These are phyloP conservation scores for Colletotrichum sidae DNA, from an alignment of 2,329 filamentous ascomycete species.

Conservation along the genomic window DNA sequence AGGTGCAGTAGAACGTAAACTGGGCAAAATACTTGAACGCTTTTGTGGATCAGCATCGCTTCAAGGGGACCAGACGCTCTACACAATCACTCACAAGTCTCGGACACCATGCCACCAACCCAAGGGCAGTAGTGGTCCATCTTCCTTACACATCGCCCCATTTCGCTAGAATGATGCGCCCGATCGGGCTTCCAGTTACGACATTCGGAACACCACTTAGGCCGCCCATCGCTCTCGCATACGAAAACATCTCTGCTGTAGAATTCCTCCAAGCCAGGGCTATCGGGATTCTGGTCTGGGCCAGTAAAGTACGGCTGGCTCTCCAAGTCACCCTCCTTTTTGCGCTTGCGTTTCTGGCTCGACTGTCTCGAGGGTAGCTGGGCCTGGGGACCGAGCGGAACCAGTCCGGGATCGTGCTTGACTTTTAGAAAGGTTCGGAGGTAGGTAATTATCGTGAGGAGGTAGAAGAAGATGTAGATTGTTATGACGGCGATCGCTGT, in stretches of 20 bases:
- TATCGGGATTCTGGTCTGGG: slow-evolving; percentile 66
- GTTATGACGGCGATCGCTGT: slow-evolving; percentile 77
- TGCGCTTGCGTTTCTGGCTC: slow-evolving; percentile 41
- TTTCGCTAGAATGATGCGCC: slow-evolving; percentile 86
- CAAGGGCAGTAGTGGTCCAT: slow-evolving; percentile 98
- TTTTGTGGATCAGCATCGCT: slow-evolving; percentile 42
- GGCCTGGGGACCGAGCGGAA: slow-evolving; percentile 66
- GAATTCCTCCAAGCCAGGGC: slow-evolving; percentile 78
- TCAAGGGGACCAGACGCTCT: not conserved
- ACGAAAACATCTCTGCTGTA: slow-evolving; percentile 87
- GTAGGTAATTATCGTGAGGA: slow-evolving; percentile 76
- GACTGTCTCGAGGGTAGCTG: slow-evolving; percentile 31
- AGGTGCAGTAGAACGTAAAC: slow-evolving; percentile 79
- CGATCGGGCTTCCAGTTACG: slow-evolving; percentile 90
- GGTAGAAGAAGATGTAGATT: slow-evolving; percentile 78
- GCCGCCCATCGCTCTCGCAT: slow-evolving; percentile 85
- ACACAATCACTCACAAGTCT: slow-evolving; percentile 68
- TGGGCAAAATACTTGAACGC: slow-evolving; percentile 94
- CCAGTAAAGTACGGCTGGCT: slow-evolving; percentile 48
- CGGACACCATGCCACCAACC: slow-evolving; percentile 93
- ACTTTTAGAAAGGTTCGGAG: slow-evolving; percentile 77
- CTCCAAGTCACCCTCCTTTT: slow-evolving; percentile 47
- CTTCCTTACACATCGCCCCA: slow-evolving; percentile 83
- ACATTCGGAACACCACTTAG: slow-evolving; percentile 87
- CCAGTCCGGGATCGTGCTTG: slow-evolving; percentile 77